Evolutionary conservation across 2,329 filamentous ascomycete species (phyloP).

Genomic region (Pseudogymnoascus sp.): DNA sequence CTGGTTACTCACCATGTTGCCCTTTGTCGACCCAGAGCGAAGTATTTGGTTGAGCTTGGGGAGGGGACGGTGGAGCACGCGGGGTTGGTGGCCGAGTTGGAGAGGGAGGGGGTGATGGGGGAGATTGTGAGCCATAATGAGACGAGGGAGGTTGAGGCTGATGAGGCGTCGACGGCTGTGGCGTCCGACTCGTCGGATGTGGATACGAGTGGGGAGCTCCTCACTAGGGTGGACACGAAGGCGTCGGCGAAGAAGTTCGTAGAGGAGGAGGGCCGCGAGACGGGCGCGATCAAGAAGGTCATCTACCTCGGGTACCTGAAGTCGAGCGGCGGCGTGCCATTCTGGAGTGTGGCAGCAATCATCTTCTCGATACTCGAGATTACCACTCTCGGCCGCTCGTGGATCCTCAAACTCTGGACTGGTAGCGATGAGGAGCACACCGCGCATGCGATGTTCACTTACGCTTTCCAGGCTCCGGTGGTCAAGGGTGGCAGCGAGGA

Average conservation of each 20-base stretch:
- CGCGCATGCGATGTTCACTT: slow-evolving; percentile 25
- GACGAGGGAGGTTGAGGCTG: slow-evolving; percentile 36
- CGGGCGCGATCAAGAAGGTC: slow-evolving; percentile 56
- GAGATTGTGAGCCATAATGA: slow-evolving; percentile 50
- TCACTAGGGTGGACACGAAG: slow-evolving; percentile 44
- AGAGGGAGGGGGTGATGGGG: slow-evolving; percentile 45
- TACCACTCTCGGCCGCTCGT: slow-evolving; percentile 42
- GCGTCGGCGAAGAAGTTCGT: slow-evolving; percentile 57
- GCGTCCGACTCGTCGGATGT: slow-evolving; percentile 45
- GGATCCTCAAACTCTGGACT: slow-evolving; percentile 59
- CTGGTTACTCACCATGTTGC: slow-evolving; percentile 74
- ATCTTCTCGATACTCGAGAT: slow-evolving; percentile 47
- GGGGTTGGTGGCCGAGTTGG: slow-evolving; percentile 57
- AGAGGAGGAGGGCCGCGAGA: slow-evolving; percentile 65
- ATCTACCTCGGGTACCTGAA: slow-evolving; percentile 62
- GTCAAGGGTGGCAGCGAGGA: not conserved
- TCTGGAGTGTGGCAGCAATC: slow-evolving; percentile 47
- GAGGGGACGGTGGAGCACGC: slow-evolving; percentile 57
- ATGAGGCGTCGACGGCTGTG: slow-evolving; percentile 43
- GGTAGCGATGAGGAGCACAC: slow-evolving; percentile 32
- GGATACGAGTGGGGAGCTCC: slow-evolving; percentile 34
- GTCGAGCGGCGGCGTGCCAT: slow-evolving; percentile 53
- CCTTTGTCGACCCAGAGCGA: slow-evolving; percentile 60
- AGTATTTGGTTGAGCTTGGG: slow-evolving; percentile 65
- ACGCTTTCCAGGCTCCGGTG: slow-evolving; percentile 33